Evolutionary conservation across 2,329 filamentous ascomycete species (phyloP).

Genomic region (Aspergillus hiratsukae): DNA sequence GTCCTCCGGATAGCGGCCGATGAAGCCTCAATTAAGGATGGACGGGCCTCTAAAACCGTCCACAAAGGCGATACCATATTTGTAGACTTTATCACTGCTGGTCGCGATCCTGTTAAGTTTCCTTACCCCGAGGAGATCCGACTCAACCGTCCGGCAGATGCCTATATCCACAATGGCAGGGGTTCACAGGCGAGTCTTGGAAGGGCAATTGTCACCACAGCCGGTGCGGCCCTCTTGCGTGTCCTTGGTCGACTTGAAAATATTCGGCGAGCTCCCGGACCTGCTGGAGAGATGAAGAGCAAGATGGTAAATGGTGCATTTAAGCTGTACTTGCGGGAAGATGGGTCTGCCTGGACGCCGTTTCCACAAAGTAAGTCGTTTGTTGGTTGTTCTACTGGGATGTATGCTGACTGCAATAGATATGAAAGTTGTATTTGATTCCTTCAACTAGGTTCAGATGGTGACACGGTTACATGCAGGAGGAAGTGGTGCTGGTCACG

Average conservation of each 20-base stretch:
- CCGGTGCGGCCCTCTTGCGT: conserved; percentile 1
- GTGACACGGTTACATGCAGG: too few species aligned
- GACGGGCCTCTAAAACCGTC: neutral
- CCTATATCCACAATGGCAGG: conserved; percentile 6
- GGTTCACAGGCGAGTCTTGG: conserved; percentile 4
- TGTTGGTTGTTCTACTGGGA: neutral
- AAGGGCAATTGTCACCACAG: conserved; percentile 1
- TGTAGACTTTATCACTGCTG: conserved; percentile 2
- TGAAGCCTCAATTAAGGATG: neutral
- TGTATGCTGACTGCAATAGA: neutral
- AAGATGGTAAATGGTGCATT: neutral
- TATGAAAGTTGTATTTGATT: conserved; percentile 8
- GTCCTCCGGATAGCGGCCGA: conserved; percentile 5
- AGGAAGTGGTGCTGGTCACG: neutral
- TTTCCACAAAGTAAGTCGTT: conserved; percentile 7
- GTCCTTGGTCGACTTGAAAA: neutral
- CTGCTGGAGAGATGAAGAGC: conserved; percentile 2
- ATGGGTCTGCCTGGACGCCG: conserved; percentile 3
- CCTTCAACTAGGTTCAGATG: neutral
- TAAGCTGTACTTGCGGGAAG: conserved; percentile 5
- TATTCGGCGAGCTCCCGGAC: neutral
- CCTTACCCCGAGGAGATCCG: conserved; percentile 1
- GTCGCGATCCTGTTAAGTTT: conserved; percentile 1
- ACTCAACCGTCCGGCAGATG: conserved; percentile 3
- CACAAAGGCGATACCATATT: conserved; percentile 2